Base-by-base conservation (phyloP, 73 alveolate genomes). In the Loxodes magnus region DNA sequence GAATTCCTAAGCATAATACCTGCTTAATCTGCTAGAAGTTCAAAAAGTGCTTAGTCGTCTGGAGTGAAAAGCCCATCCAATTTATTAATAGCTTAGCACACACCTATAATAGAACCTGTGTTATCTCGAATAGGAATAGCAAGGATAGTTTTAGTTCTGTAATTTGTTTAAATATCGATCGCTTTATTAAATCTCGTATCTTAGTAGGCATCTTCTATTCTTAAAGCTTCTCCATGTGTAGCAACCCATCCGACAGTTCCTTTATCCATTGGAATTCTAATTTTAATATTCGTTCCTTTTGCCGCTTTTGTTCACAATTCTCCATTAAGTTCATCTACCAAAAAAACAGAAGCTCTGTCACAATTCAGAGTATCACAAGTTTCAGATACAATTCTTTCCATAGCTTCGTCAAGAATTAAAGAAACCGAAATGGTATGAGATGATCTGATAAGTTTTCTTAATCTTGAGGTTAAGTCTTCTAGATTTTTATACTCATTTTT, bases 241-340 rank as follows among this genome's bases (percentile, higher is more conserved):
- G 72, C 70, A 2, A 71, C 84, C 23, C 38, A 51, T n/a, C 90
- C 84, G 3, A 63, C 84, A 12, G 71, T 67, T 20, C 90, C 90
- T 29, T 24, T 39, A 12, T 72, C 53, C 31, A 68, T 70, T 3
- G 84, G 85, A 43, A 76, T 71, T 52, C 77, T 35, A 6, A 76
- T 71, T 2, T 61, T 74, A 21, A 55, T 42, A 39, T 50, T 74
- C 26, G 76, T 23, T 20, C 94, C 96, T 77, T 79, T 74, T 19
- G 86, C 92, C 12, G 74, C 71, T 46, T 71, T 77, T 3, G 87
- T 74, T 69, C 89, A 67, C 14, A 85, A 43, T 33, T 77, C 83
- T 36, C 81, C 90, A 60, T 79, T 74, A 3, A 68, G 54, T 69
- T 68, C 84, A 59, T 85, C 96, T 23, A 70, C 84, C 9, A 76